phyloP scores from a whole-genome alignment of 2,329 filamentous ascomycete species.

The Talaromyces pinophilus region DNA sequence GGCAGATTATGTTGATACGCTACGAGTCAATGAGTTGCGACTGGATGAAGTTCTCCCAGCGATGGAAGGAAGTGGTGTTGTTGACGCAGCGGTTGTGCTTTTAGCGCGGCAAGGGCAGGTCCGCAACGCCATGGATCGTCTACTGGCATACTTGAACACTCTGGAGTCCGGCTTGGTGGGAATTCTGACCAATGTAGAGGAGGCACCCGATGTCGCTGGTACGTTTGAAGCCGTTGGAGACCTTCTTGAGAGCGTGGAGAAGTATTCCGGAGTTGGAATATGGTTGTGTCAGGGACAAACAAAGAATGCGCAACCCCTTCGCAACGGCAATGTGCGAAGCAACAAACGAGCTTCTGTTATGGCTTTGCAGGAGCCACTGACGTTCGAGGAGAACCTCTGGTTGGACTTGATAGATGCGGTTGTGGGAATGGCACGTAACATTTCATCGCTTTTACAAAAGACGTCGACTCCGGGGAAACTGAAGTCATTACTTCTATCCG shows the following conservation, averaged over 20 bases:
- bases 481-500: conserved; percentile 10
- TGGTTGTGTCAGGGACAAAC: conserved; percentile 92
- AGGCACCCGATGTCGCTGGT: conserved; percentile 58
- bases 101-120: conserved; percentile 87
- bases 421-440: conserved; percentile 63
- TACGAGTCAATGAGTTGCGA: conserved; percentile 75
- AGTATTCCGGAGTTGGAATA: conserved; percentile 88
- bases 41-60: conserved; percentile 79
- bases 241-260: conserved; percentile 75
- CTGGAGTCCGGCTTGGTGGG: conserved; percentile 77
- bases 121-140: conserved; percentile 76
- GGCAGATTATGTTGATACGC: conserved; percentile 74
- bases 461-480: conserved; percentile 15
- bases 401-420: conserved; percentile 65
- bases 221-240: conserved; percentile 70
- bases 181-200: conserved; percentile 63
- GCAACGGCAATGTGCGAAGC: conserved; percentile 33
- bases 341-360: conserved; percentile 45
- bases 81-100: conserved; percentile 89
- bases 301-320: conserved; percentile 54
- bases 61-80: conserved; percentile 84
- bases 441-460: conserved; percentile 57
- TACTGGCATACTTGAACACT: conserved; percentile 77
- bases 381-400: conserved; percentile 65
- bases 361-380: conserved; percentile 56